Evolutionary conservation across 2,329 filamentous ascomycete genomes (phyloP), one percentile per base, ranked within the genome.

Genomic region (Paradendryphiella salina): DNA sequence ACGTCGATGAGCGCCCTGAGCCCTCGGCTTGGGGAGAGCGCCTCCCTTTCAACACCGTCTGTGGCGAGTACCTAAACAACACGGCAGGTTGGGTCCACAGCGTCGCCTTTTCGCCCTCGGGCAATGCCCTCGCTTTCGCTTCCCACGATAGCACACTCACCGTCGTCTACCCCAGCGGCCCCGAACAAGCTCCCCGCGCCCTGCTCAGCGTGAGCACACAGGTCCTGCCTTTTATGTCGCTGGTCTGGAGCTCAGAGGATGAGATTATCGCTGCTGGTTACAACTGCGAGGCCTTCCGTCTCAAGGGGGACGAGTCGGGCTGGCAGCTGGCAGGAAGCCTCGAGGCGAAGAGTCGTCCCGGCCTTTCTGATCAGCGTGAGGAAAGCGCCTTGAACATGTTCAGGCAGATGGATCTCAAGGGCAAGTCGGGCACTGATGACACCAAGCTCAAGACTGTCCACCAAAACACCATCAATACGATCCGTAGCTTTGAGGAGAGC

Each of bases 361-460:
- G 83, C 34, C 73, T 80, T 47, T 77, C 75, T 2, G 85, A 82
- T 50, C 82, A 84, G 47, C 82, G 88, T 26, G 94, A 97, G 75
- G 94, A 97, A 73, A 94, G 89, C 59, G 94, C 94, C 18, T 79
- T 96, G 73, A 96, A 97, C 76, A 96, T 97, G 90, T 99, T 99
- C 79, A 85, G 86, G 67, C 92, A 96, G 79, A 97, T 99, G 94
- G 94, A 99, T 75, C 81, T 99, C 60, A 96, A 94, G 81, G 94
- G 94, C 56, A 96, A 96, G 76, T 52, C 46, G 29, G 59, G 59
- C 42, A 79, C 81, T 48, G 91, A 96, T 67, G 92, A 97, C 72
- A 96, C 92, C 3, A 89, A 96, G 77, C 81, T 99, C 63, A 94
- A 90, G 77, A 97, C 94, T 9, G 85, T 94, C 38, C 94, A 99